phyloP scores from a whole-genome alignment of 1,139 yeast species.

The Suhomyces wounanorum region DNA sequence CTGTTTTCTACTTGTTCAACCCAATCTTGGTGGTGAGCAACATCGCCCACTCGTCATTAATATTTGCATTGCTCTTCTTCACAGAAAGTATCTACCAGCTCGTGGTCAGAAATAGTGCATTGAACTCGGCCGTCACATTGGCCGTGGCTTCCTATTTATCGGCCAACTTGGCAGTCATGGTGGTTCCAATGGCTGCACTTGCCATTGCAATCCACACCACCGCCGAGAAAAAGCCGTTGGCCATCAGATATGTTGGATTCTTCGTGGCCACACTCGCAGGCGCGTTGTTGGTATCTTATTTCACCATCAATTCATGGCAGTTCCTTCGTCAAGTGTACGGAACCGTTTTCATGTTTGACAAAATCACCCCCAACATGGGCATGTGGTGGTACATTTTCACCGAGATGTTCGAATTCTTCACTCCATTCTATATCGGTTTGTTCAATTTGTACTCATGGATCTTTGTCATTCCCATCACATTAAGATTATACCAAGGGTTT shows the following conservation, averaged over 20 bases:
- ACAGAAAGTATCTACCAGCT: conserved; percentile 53
- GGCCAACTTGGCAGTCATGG: conserved; percentile 57
- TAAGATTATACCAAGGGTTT: conserved; percentile 53
- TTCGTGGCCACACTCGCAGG: conserved; percentile 30
- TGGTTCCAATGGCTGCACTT: conserved; percentile 55
- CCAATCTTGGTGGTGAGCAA: conserved; percentile 74
- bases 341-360: conserved; percentile 59
- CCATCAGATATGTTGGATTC: conserved; percentile 26
- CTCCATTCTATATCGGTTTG: conserved; percentile 78
- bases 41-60: conserved; percentile 66
- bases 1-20: conserved; percentile 71
- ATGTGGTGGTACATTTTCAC: conserved; percentile 98
- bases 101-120: conserved; percentile 38
- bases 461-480: conserved; percentile 71
- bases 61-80: conserved; percentile 61
- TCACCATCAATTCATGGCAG: conserved; percentile 37
- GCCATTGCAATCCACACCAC: conserved; percentile 22
- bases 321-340: conserved; percentile 67
- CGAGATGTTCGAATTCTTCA: conserved; percentile 89
- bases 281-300: conserved; percentile 38
- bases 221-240: background rate
- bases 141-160: conserved; percentile 69
- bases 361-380: conserved; percentile 83
- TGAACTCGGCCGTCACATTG: conserved; percentile 53
- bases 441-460: conserved; percentile 76